phyloP scores from a whole-genome alignment of 169 alveolate genomes.

The Perkinsus chesapeaki region DNA sequence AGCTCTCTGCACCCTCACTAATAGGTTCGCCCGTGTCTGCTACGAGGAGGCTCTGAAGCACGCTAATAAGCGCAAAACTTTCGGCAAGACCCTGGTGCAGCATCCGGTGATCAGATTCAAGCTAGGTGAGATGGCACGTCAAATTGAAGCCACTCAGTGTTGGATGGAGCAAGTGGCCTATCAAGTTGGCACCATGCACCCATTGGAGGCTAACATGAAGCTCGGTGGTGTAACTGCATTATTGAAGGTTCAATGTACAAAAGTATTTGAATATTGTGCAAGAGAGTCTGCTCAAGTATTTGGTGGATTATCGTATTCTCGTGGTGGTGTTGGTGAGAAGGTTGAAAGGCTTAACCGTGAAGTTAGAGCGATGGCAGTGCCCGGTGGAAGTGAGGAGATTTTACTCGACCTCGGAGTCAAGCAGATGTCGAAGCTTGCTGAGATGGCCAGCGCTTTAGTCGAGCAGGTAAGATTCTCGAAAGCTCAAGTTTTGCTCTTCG shows the following conservation, averaged over 20 bases:
- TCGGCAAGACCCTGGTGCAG: conserved; percentile 25
- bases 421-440: conserved; percentile 24
- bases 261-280: conserved; percentile 24
- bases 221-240: conserved; percentile 26
- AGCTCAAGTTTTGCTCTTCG: neutral
- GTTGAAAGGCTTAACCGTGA: conserved; percentile 36
- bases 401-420: conserved; percentile 27
- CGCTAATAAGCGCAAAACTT: conserved; percentile 25
- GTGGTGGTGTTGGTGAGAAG: conserved; percentile 38
- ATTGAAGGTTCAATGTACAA: conserved; percentile 25
- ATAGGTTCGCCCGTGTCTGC: conserved; percentile 33
- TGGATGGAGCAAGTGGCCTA: conserved; percentile 19
- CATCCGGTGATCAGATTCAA: conserved; percentile 36
- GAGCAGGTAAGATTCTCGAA: neutral
- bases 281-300: conserved; percentile 32
- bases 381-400: conserved; percentile 35
- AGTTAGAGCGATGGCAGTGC: conserved; percentile 30
- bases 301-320: conserved; percentile 26
- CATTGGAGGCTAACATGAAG: conserved; percentile 20
- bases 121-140: conserved; percentile 31
- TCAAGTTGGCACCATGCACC: conserved; percentile 22
- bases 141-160: conserved; percentile 21
- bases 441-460: conserved; percentile 17
- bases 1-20: conserved; percentile 26
- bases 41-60: conserved; percentile 24